These are phyloP conservation scores for Hypoxylon sp. DNA, from an alignment of 2,329 filamentous ascomycete genomes.

Conservation along the genomic window DNA sequence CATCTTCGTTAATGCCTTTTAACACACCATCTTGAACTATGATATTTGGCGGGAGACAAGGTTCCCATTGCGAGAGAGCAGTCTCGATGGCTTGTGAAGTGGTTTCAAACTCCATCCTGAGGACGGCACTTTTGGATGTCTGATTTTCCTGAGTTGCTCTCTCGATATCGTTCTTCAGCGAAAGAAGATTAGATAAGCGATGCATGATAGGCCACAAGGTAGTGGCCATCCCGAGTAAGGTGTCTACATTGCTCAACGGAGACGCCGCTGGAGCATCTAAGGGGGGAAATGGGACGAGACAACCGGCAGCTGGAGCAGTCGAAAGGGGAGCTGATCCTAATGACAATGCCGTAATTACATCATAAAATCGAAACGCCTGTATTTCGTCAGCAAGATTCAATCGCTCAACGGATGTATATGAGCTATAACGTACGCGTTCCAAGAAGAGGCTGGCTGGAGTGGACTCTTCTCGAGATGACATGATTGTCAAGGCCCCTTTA, in stretches of 20 bases:
- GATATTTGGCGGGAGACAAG: slow-evolving; percentile 62
- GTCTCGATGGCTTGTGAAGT: slow-evolving; percentile 69
- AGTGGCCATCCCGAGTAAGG: slow-evolving; percentile 73
- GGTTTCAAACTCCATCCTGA: slow-evolving; percentile 66
- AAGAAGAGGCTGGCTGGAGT: slow-evolving; percentile 71
- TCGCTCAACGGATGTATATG: not conserved
- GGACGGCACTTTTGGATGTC: slow-evolving; percentile 62
- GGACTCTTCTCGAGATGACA: slow-evolving; percentile 62
- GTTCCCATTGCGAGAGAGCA: slow-evolving; percentile 70
- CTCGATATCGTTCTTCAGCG: slow-evolving; percentile 68
- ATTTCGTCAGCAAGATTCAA: slow-evolving; percentile 45
- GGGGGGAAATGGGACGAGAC: slow-evolving; percentile 64
- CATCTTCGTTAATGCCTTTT: slow-evolving; percentile 35
- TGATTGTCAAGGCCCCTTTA: slow-evolving; percentile 73
- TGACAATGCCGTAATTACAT: slow-evolving; percentile 75
- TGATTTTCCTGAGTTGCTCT: slow-evolving; percentile 61
- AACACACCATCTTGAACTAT: slow-evolving; percentile 49
- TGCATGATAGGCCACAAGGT: slow-evolving; percentile 76
- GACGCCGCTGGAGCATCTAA: slow-evolving; percentile 62
- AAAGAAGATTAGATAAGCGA: slow-evolving; percentile 69
- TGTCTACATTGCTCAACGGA: slow-evolving; percentile 68
- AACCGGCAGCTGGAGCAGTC: slow-evolving; percentile 63
- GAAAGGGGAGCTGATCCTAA: slow-evolving; percentile 72
- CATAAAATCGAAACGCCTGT: slow-evolving; percentile 76
- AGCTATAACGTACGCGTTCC: slow-evolving; percentile 64